phyloP scores from a whole-genome alignment of 78 protist genomes.

The Chrysochromulina parva region DNA sequence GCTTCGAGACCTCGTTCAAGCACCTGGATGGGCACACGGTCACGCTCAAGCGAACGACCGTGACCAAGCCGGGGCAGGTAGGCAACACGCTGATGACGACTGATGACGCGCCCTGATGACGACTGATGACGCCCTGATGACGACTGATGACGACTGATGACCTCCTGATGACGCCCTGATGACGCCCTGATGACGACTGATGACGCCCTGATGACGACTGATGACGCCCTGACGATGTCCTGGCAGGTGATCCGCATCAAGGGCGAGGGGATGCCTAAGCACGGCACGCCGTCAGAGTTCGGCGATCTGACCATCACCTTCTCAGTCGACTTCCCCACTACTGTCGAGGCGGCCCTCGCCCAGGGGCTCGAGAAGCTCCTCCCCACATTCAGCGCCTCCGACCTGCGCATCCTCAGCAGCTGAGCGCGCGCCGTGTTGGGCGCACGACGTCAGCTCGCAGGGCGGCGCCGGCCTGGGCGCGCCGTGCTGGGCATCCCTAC shows the following conservation, averaged over 20 bases:
- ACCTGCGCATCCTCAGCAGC: background rate
- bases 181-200: background rate
- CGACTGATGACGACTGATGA: too few species aligned
- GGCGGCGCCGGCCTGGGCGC: too few species aligned
- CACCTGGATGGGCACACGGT: conserved; percentile 35
- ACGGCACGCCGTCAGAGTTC: background rate
- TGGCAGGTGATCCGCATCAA: background rate
- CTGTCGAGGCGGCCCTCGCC: background rate
- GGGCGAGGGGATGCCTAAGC: conserved; percentile 39
- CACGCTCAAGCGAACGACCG: background rate
- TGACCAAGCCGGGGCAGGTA: background rate
- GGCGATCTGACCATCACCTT: background rate
- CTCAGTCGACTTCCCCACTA: background rate
- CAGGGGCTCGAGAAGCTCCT: background rate
- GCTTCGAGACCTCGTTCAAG: background rate
- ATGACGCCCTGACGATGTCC: background rate
- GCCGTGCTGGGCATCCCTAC: too few species aligned
- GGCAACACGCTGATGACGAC: too few species aligned
- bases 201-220: background rate
- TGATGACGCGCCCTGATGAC: too few species aligned
- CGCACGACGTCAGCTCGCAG: too few species aligned
- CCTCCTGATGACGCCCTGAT: background rate
- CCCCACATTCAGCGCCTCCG: background rate
- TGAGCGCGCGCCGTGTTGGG: too few species aligned
- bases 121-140: too few species aligned